A percentile compares a stretch with the other conserved stretches of the same genome.
Conservation (phyloP, 2,329 filamentous ascomycete genomes). For the Pestalotiopsis fici region DNA sequence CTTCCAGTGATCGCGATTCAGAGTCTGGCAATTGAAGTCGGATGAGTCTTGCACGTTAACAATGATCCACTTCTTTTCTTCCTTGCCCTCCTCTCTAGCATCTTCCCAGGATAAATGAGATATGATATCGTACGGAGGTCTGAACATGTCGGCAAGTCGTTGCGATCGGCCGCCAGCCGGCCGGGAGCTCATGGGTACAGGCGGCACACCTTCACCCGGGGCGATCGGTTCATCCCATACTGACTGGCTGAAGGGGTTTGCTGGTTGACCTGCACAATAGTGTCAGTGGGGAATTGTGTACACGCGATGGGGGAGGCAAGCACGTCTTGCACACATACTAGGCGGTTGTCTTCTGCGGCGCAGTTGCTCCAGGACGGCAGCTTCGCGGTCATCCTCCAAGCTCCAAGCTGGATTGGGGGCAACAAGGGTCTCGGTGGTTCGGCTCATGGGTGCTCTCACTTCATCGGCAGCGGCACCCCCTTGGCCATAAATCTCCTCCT, state of each 20-base stretch:
- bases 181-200: conserved; percentile 30
- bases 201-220: conserved; percentile 33
- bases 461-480: conserved; percentile 38
- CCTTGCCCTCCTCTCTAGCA: conserved; percentile 82
- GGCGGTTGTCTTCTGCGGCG: conserved; percentile 42
- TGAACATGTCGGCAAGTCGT: conserved; percentile 86
- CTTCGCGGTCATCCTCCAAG: conserved; percentile 56
- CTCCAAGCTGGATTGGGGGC: conserved; percentile 61
- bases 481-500: conserved; percentile 80
- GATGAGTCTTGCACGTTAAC: conserved; percentile 94
- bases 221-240: conserved; percentile 37
- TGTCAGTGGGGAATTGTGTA: background rate
- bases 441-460: conserved; percentile 86
- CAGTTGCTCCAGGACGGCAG: conserved; percentile 67
- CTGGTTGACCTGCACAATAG: conserved; percentile 10
- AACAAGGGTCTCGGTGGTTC: conserved; percentile 88
- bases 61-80: conserved; percentile 88
- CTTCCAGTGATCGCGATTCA: conserved; percentile 97
- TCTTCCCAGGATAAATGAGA: conserved; percentile 77
- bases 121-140: conserved; percentile 91
- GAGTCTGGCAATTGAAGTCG: conserved; percentile 89
- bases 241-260: conserved; percentile 31
- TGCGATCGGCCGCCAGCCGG: conserved; percentile 65
- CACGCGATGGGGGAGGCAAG: background rate
- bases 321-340: conserved; percentile 17